Evolutionary conservation across 208 protist genomes (phyloP), one percentile per base, ranked within the genome.

Genomic region (Trypanosoma brucei): DNA sequence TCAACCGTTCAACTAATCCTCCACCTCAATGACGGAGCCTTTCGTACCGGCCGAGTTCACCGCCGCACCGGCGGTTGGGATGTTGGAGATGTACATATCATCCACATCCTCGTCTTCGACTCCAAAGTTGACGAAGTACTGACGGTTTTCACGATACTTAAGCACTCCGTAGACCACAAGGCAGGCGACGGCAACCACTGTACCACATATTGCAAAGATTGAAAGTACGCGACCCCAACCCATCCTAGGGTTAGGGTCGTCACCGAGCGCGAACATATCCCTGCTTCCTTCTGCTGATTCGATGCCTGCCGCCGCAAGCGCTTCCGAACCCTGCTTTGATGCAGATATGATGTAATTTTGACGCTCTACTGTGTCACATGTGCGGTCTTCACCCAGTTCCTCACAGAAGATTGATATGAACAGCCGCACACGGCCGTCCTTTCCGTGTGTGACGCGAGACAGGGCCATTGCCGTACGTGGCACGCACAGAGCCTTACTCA

Each of bases 41-140:
- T 51, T 64, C 11, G 83, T 72, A 33, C 31, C 30, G 30, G 35
- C 49, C 55, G 33, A n/a, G 0, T 1, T 5, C 1, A 48, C 7
- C 14, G 4, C 31, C 59, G 59, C 50, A 37, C 33, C 59, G 49
- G 14, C 53, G 7, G 8, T 13, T 11, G 54, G 44, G 13, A 3
- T 52, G 38, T 33, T 31, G 30, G 48, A 49, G 33, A 70, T 75
- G 64, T 91, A 93, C 83, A 93, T 88, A 70, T 93, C 87, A 48
- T 90, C 85, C 36, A 94, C 72, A 14, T 91, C 84, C 9, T 52
- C 61, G 8, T 89, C 84, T 37, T 85, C 81, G 34, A 84, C 62
- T 9, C 78, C 82, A 65, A 94, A 91, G 61, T 89, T 81, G 44
- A 75, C 62, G 54, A 91, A 87, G 69, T 92, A 86, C 55, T 91